These are phyloP conservation scores for Talaromyces albobiverticillius DNA, from an alignment of 2,329 filamentous ascomycete species.

Conservation along the genomic window DNA sequence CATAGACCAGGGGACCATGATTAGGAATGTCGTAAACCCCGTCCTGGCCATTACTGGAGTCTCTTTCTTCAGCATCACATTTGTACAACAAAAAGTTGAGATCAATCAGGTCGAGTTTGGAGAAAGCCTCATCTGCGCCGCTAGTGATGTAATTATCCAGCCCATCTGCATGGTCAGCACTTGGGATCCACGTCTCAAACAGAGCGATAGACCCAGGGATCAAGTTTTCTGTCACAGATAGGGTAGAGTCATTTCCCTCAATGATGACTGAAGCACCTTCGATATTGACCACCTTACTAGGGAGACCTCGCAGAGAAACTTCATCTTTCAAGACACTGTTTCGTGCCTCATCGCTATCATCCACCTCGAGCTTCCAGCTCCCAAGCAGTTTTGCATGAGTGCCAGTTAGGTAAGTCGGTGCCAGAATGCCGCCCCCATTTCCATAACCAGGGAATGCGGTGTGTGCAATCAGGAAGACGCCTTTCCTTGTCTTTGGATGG, in stretches of 20 bases:
- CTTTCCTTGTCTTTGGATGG: slow-evolving; percentile 86
- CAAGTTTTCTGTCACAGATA: slow-evolving; percentile 78
- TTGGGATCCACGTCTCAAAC: slow-evolving; percentile 94
- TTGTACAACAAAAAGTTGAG: slow-evolving; percentile 90
- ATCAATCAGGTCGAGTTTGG: slow-evolving; percentile 70
- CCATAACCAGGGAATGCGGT: slow-evolving; percentile 92
- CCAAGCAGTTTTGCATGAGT: slow-evolving; percentile 84
- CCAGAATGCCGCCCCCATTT: slow-evolving; percentile 76
- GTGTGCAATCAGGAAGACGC: slow-evolving; percentile 92
- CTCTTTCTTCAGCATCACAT: slow-evolving; percentile 83
- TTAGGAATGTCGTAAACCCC: slow-evolving; percentile 87
- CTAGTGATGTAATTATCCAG: slow-evolving; percentile 84
- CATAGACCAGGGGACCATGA: slow-evolving; percentile 83
- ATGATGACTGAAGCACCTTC: slow-evolving; percentile 70
- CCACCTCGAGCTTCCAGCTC: slow-evolving; percentile 88
- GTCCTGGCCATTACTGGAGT: slow-evolving; percentile 73
- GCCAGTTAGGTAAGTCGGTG: slow-evolving; percentile 73
- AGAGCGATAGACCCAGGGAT: slow-evolving; percentile 91
- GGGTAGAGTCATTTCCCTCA: slow-evolving; percentile 70
- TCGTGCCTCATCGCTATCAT: slow-evolving; percentile 68
- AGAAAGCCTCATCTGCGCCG: slow-evolving; percentile 75
- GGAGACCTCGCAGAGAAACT: slow-evolving; percentile 73
- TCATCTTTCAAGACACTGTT: slow-evolving; percentile 66
- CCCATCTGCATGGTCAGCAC: slow-evolving; percentile 76
- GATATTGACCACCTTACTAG: slow-evolving; percentile 73